Evolutionary conservation across 2,329 filamentous ascomycete genomes (phyloP), one percentile per base, ranked within the genome.

Genomic region (Penicillium sp.): DNA sequence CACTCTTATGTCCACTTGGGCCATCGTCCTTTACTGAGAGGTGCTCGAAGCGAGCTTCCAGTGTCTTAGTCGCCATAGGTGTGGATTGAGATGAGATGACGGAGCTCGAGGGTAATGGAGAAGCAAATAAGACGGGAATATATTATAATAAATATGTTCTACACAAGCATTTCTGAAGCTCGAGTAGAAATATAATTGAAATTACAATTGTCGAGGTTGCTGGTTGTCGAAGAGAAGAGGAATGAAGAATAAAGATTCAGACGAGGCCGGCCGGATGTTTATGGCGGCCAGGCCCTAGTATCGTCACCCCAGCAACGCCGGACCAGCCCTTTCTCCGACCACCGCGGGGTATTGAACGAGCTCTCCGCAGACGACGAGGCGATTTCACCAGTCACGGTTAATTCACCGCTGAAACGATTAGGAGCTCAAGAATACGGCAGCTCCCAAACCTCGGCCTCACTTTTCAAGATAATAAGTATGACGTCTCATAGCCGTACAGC

Each of bases 21-120:
- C 94, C 96, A 79, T 97, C 93, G 74, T 97, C 93, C 70, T 91
- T 90, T 65, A 97, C 91, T 21, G 91, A 90, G 81, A 97, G 87
- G 78, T 89, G 90, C 87, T 97, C 93, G 74, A 98, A 92, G 71
- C 91, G 91, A 79, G 91, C 84, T 81, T 97, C 94, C 51, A 98
- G 84, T 56, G 87, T 88, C 70, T 91, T 87, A 62, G 91, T 86
- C 67, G 93, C 87, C 91, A 94, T 86, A 48, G 52, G 88, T 65
- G 51, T 56, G 35, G 19, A 56, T 51, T 29, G 58, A 26, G 26
- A 26, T 26, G 26, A 57, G 41, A 53, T 60, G 56, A 61, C 19
- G 60, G 44, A 44, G 23, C 38, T 47, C 38, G 56, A 58, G 44
- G 63, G 15, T 17, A 60, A 60, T 53, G 50, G 44, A 58, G 44